These are phyloP conservation scores for Kodamaea nitidulidarum DNA, from an alignment of 805 yeast genomes.

Conservation along the genomic window DNA sequence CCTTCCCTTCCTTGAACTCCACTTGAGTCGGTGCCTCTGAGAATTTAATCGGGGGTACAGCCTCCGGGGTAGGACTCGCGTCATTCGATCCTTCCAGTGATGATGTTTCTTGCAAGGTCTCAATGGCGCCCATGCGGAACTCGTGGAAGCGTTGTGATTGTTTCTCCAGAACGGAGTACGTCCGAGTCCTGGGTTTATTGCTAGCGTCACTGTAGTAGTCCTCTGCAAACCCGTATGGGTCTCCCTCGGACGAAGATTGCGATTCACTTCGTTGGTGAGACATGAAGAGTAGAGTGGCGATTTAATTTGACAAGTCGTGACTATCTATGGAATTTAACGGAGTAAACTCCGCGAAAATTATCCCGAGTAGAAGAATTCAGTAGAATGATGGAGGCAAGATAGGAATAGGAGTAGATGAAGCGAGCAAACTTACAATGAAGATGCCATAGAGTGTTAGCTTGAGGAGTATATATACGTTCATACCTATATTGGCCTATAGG, in stretches of 20 bases:
- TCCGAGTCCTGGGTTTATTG: slow-evolving; percentile 41
- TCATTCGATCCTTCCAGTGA: slow-evolving; percentile 2
- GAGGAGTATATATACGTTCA: too few species aligned
- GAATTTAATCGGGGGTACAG: neutral
- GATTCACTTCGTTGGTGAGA: neutral
- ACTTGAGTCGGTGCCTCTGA: neutral
- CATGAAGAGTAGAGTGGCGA: neutral
- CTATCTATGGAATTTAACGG: too few species aligned
- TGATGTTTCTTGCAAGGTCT: neutral
- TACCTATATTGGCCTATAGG: too few species aligned
- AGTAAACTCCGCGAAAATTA: too few species aligned
- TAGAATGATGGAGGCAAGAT: too few species aligned
- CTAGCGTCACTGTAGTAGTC: slow-evolving; percentile 57
- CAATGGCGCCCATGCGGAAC: neutral
- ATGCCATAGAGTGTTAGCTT: too few species aligned
- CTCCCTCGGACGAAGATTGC: slow-evolving; percentile 46
- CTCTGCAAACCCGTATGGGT: slow-evolving; percentile 68
- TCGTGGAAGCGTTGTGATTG: slow-evolving; percentile 6
- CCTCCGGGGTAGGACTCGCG: neutral
- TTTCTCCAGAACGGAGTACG: slow-evolving; percentile 44
- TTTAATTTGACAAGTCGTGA: too few species aligned
- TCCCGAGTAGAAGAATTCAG: too few species aligned
- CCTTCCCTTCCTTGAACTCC: neutral
- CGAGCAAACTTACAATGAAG: too few species aligned
- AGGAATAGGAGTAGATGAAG: too few species aligned